phyloP scores from a whole-genome alignment of 768 basidiomycete species.

The Dentipellis fragilis region DNA sequence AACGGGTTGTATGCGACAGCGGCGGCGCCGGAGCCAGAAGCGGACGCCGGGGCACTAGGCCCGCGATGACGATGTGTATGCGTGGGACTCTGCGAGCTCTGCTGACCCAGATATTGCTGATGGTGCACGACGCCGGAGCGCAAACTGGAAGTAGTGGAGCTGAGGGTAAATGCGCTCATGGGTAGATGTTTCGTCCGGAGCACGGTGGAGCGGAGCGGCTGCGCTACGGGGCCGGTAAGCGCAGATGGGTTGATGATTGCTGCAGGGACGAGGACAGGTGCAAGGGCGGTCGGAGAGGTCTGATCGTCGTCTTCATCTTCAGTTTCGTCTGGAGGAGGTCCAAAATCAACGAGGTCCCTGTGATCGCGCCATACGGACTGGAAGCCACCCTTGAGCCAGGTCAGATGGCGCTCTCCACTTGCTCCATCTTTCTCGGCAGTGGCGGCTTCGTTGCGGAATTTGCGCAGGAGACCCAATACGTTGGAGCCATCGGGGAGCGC shows the following conservation, averaged over 20 bases:
- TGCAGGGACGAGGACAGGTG: not conserved
- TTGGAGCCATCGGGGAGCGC: slow-evolving; percentile 54
- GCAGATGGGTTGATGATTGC: not conserved
- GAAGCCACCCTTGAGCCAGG: slow-evolving; percentile 80
- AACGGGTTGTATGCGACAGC: slow-evolving; percentile 69
- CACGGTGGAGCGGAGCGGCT: slow-evolving; percentile 15
- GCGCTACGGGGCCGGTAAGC: slow-evolving; percentile 3
- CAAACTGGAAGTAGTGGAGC: slow-evolving; percentile 27
- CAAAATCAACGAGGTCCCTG: slow-evolving; percentile 40
- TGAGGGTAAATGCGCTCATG: slow-evolving; percentile 50
- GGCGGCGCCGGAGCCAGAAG: slow-evolving; percentile 11
- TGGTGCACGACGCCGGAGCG: slow-evolving; percentile 11
- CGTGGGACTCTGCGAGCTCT: not conserved
- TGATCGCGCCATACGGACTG: slow-evolving; percentile 51
- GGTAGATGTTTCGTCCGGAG: slow-evolving; percentile 55
- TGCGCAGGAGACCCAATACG: slow-evolving; percentile 62
- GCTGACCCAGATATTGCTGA: slow-evolving; percentile 7
- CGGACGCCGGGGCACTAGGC: not conserved
- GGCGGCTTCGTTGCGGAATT: slow-evolving; percentile 56
- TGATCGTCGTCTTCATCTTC: slow-evolving; percentile 25
- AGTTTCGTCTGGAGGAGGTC: slow-evolving; percentile 34
- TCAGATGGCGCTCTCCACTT: slow-evolving; percentile 35
- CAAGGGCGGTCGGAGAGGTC: slow-evolving; percentile 12
- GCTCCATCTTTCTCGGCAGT: slow-evolving; percentile 11
- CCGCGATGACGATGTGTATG: not conserved